Base-by-base conservation (phyloP, 768 basidiomycete species). In the Lepiota subincarnata region DNA sequence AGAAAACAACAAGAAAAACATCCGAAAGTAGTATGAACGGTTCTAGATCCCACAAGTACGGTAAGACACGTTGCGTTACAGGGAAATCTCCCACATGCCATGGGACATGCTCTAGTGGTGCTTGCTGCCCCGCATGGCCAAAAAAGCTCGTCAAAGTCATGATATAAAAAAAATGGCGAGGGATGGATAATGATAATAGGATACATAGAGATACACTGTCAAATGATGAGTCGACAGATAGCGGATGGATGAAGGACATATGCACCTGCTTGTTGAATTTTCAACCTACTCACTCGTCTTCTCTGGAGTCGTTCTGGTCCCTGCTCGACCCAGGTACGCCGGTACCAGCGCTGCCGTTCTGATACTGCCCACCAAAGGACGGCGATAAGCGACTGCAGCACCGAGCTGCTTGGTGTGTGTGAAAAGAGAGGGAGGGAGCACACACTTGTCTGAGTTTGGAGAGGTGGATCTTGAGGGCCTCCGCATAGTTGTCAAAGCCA, bases 401-500 rank as follows among this genome's bases (percentile, higher is more conserved):
- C 11, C 13, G 19, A 31, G 31, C 31, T 31, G 8, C 31, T 4
- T 11, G 31, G 31, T 11, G 31, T 1, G 31, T 4, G 31, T 1
- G 31, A 24, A 31, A 7, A 4, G 31, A 22, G 24, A 47, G 35
- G 16, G 28, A 8, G 19, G 2, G 18, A 38, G 14, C 2, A 64
- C 71, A 7, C 57, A 89, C 90, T 81, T 90, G 85, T 59, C 93
- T 74, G 61, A 94, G 77, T 71, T 96, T 96, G 4, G 93, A 85
- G 41, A 98, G 72, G 70, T 97, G 92, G 48, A 98, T 91, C 72
- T 90, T 92, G 53, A 97, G 73, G 34, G 89, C 89, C 73, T 94
- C 91, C 44, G 87, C 88, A 63, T 98, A 97, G 62, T 96, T 89
- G 60, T 97, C 95, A 62, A 97, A 97, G 19, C 96, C 96, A 18